Evolutionary conservation across 495 filamentous ascomycete species (phyloP).

Genomic region (Neurospora tetraspora): DNA sequence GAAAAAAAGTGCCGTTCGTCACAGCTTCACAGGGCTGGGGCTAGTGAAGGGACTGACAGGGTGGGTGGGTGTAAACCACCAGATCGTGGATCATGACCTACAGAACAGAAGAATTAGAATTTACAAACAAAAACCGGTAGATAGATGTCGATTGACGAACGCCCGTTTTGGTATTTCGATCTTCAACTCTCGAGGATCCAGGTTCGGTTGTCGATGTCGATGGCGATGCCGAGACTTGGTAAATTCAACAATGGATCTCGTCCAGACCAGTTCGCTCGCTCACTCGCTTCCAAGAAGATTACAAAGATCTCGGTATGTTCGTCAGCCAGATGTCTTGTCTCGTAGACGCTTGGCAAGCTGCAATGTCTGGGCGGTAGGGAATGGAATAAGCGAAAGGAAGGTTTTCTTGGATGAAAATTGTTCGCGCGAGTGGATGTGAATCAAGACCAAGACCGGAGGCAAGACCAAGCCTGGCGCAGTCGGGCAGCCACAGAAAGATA

Average conservation of each 20-base stretch:
- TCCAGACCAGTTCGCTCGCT: background rate
- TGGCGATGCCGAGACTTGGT: background rate
- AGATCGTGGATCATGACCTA: background rate
- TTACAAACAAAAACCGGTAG: background rate
- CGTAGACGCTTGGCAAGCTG: background rate
- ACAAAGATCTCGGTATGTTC: background rate
- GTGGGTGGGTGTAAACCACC: background rate
- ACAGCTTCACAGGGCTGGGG: background rate
- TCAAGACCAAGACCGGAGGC: background rate
- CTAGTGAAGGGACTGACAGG: background rate
- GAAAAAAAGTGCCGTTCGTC: background rate
- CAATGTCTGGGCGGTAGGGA: background rate
- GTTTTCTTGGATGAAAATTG: background rate
- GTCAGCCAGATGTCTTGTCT: background rate
- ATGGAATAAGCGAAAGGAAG: background rate
- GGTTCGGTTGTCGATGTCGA: background rate
- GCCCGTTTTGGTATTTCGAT: background rate
- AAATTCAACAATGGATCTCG: background rate
- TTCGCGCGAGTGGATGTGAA: background rate
- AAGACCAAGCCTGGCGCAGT: background rate
- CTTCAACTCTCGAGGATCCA: background rate
- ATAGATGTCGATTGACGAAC: background rate
- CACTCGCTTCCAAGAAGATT: background rate
- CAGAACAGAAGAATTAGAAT: background rate
- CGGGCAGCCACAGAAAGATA: background rate